Percentiles rank a stretch among this genome's conserved stretches.
These are phyloP conservation scores for Colletotrichum sp. DNA, from an alignment of 2,329 filamentous ascomycete species.

Conservation along the genomic window DNA sequence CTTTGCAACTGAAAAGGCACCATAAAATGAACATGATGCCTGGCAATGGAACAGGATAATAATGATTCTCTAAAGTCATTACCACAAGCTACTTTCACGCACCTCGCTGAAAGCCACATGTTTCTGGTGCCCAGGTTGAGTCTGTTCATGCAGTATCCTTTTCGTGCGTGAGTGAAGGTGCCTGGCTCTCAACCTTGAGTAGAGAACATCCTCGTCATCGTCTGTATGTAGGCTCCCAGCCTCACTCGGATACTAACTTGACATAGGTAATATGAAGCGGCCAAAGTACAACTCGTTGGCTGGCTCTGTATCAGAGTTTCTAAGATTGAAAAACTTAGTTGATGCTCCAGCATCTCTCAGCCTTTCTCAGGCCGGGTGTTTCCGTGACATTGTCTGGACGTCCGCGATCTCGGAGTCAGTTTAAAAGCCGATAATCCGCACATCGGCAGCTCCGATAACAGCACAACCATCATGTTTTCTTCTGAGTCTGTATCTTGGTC, in stretches of 20 bases:
- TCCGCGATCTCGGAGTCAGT: neutral
- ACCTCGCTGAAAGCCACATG: neutral
- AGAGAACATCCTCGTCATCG: neutral
- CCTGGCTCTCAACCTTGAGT: neutral
- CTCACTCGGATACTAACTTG: accelerated
- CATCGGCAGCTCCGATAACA: neutral
- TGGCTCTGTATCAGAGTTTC: neutral
- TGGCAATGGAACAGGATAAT: accelerated
- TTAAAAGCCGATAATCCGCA: neutral
- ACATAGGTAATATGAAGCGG: neutral
- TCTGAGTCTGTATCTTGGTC: accelerated
- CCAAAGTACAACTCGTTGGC: no score
- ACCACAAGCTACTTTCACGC: accelerated
- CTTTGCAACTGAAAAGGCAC: neutral
- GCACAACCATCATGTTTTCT: accelerated
- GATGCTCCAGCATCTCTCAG: no score
- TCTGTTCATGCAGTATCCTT: neutral
- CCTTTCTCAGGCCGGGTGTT: neutral
- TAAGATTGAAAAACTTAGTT: no score
- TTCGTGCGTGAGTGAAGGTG: neutral
- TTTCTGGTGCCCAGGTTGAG: neutral
- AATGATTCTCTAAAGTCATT: accelerated
- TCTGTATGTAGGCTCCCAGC: neutral
- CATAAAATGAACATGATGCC: accelerated
- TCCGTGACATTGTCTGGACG: neutral